phyloP scores from a whole-genome alignment of 1,139 yeast genomes.

The Groenewaldozyma auringiensis region DNA sequence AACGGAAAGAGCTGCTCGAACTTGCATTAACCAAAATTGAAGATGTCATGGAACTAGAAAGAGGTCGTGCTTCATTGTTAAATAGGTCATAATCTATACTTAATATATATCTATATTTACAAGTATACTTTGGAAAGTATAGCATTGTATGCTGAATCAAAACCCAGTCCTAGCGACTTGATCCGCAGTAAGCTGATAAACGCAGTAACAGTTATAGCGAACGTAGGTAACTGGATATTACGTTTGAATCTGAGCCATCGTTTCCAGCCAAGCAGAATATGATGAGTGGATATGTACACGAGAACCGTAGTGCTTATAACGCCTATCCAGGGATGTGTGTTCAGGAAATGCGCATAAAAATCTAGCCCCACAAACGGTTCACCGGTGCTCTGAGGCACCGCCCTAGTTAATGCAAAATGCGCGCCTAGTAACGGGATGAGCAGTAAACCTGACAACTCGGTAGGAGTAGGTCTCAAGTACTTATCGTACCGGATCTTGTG shows the following conservation, averaged over 20 bases:
- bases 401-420: conserved; percentile 45
- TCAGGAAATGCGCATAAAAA: conserved; percentile 43
- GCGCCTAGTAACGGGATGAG: conserved; percentile 39
- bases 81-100: not conserved
- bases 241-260: conserved; percentile 27
- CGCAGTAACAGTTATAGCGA: conserved; percentile 11
- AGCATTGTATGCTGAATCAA: conserved; percentile 19
- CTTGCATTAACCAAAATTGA: conserved; percentile 81
- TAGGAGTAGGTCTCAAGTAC: conserved; percentile 35
- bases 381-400: conserved; percentile 61
- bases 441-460: conserved; percentile 54
- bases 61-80: not conserved
- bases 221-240: conserved; percentile 11
- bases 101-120: not conserved
- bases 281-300: conserved; percentile 33
- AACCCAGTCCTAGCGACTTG: conserved; percentile 17
- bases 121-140: conserved; percentile 6
- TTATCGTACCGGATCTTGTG: conserved; percentile 23
- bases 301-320: conserved; percentile 27
- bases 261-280: conserved; percentile 36
- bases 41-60: conserved; percentile 68
- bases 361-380: conserved; percentile 49
- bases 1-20: conserved; percentile 80
- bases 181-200: conserved; percentile 15
- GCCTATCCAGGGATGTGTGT: conserved; percentile 17